A percentile compares a stretch with the other conserved stretches of the same genome.
phyloP scores from a whole-genome alignment of 23 red algal genomes.

The Gracilaria gracilis region DNA sequence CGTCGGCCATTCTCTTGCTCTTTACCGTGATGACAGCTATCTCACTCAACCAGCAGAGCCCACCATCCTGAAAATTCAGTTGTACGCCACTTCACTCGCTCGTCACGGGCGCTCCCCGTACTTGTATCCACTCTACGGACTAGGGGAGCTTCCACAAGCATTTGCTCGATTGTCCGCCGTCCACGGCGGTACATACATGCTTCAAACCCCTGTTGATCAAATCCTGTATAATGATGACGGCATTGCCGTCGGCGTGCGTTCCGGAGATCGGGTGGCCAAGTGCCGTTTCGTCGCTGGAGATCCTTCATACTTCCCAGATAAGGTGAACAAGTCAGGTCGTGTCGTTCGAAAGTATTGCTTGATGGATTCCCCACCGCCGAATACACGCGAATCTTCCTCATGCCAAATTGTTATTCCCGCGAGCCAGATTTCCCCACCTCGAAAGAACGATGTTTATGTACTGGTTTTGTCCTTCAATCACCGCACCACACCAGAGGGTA shows the following conservation, averaged over 20 bases:
- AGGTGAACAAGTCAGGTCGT: conserved; percentile 55
- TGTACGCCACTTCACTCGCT: conserved; percentile 90
- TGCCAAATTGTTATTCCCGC: conserved; percentile 98
- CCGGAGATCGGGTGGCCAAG: conserved; percentile 76
- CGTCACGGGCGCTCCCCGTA: conserved; percentile 93
- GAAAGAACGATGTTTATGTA: conserved; percentile 94
- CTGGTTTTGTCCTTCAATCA: conserved; percentile 91
- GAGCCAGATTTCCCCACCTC: conserved; percentile 67
- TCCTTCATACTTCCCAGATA: conserved; percentile 91
- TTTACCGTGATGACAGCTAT: conserved; percentile 95
- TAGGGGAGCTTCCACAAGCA: conserved; percentile 98
- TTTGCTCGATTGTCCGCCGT: conserved; percentile 97
- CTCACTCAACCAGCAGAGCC: conserved; percentile 78
- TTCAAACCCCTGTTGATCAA: conserved; percentile 82
- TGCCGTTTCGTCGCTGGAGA: conserved; percentile 91
- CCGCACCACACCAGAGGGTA: conserved; percentile 82
- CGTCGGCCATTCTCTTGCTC: conserved; percentile 93
- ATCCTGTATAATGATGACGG: conserved; percentile 76
- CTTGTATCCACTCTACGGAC: conserved; percentile 96
- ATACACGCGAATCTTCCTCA: conserved; percentile 80
- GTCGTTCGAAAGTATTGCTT: conserved; percentile 98
- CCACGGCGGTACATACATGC: conserved; percentile 98
- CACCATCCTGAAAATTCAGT: conserved; percentile 85
- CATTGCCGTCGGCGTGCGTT: conserved; percentile 78
- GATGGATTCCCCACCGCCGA: conserved; percentile 76